A percentile compares a stretch with the other conserved stretches of the same genome.
phyloP scores from a whole-genome alignment of 2,329 filamentous ascomycete species.

The Beauveria scarabaeidicola region DNA sequence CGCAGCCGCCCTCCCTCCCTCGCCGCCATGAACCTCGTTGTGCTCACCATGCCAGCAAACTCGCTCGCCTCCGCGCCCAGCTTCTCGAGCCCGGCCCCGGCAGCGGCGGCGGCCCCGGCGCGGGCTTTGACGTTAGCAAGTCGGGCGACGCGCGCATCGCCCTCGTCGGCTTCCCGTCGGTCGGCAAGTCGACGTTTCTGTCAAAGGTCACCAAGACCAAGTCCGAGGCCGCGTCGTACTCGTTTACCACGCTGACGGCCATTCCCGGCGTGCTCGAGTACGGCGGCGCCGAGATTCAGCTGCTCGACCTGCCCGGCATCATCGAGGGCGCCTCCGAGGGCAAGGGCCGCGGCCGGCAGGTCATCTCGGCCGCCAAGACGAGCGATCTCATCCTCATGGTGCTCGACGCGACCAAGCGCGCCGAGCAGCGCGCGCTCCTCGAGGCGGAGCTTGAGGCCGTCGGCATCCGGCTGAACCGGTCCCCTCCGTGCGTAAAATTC shows the following conservation, averaged over 20 bases:
- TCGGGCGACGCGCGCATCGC: constrained; percentile 94
- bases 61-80: constrained; percentile 87
- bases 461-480: constrained; percentile 83
- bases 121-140: constrained; percentile 91
- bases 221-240: constrained; percentile 90
- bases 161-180: constrained; percentile 95
- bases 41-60: constrained; percentile 57
- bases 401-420: constrained; percentile 90
- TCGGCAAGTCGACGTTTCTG: constrained; percentile 97
- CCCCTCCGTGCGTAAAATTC: constrained; percentile 62
- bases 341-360: constrained; percentile 89
- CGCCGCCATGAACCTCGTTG: background rate
- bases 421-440: constrained; percentile 80
- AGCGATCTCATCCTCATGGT: constrained; percentile 97
- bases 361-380: constrained; percentile 96
- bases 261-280: constrained; percentile 97
- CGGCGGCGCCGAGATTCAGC: constrained; percentile 94
- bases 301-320: constrained; percentile 94
- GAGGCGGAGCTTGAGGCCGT: constrained; percentile 93
- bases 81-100: constrained; percentile 83
- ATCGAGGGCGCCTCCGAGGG: constrained; percentile 95
- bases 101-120: constrained; percentile 65
- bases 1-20: background rate
- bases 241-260: constrained; percentile 94
- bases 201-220: constrained; percentile 98